Evolutionary conservation across 129 eudicot species (phyloP).

Genomic region (Chrysanthemum seticuspe): DNA sequence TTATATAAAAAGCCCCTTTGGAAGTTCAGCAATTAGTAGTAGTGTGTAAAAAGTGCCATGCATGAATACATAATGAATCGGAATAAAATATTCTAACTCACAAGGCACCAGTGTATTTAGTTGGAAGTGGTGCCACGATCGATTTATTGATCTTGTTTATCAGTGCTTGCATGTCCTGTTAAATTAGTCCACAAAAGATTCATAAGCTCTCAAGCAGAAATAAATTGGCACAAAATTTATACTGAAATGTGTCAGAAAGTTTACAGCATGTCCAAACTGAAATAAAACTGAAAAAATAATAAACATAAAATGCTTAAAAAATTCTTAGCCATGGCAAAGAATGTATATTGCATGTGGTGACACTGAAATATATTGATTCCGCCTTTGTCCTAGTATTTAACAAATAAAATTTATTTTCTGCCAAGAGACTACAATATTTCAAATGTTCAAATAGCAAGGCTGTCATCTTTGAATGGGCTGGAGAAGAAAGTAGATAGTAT

Average conservation of each 20-base stretch:
- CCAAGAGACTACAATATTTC: background rate
- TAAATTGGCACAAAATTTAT: background rate
- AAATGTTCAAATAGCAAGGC: background rate
- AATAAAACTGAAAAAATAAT: constrained; percentile 1
- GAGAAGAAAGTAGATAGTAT: background rate
- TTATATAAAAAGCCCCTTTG: background rate
- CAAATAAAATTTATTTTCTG: constrained; percentile 1
- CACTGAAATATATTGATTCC: background rate
- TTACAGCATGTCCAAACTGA: background rate
- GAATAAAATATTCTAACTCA: constrained; percentile 40
- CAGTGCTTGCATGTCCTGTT: constrained; percentile 97
- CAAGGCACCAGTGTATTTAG: constrained; percentile 81
- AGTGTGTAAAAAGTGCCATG: constrained; percentile 4
- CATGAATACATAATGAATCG: background rate
- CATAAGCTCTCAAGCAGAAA: constrained; percentile 15
- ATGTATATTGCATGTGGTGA: background rate
- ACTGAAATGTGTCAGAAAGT: background rate
- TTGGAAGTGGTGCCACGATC: constrained; percentile 92
- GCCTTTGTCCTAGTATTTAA: background rate
- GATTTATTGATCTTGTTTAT: constrained; percentile 92
- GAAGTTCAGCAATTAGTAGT: background rate
- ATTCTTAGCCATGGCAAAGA: background rate
- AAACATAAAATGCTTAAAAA: background rate
- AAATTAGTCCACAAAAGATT: constrained; percentile 16
- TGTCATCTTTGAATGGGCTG: too few species aligned